Evolutionary conservation across 768 basidiomycete genomes (phyloP).

Genomic region (Tulasnella sp.): DNA sequence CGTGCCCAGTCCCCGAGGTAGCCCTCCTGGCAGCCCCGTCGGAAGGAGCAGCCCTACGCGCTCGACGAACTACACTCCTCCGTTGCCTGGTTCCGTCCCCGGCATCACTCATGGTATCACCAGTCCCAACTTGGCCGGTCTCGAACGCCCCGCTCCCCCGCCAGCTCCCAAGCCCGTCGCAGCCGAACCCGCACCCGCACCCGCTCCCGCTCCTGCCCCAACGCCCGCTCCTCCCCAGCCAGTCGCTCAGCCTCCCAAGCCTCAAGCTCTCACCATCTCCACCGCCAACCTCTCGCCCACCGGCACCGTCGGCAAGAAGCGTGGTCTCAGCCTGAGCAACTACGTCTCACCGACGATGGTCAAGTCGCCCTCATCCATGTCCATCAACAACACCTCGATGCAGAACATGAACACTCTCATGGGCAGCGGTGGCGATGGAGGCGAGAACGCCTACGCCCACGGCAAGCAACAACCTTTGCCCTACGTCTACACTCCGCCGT

Average conservation of each 20-base stretch:
- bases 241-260: neutral
- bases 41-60: conserved; percentile 2
- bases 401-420: conserved; percentile 19
- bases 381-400: conserved; percentile 19
- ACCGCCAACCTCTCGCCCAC: conserved; percentile 12
- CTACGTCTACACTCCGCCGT: neutral
- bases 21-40: conserved; percentile 32
- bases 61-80: conserved; percentile 27
- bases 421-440: neutral
- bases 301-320: conserved; percentile 28
- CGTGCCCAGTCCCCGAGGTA: neutral
- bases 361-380: conserved; percentile 21
- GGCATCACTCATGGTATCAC: neutral
- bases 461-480: neutral
- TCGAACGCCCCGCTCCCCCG: neutral
- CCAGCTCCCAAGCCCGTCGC: neutral
- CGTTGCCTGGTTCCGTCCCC: conserved; percentile 22
- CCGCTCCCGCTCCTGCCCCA: neutral
- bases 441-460: conserved; percentile 18
- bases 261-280: conserved; percentile 23
- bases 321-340: conserved; percentile 26
- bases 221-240: neutral
- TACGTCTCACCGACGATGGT: conserved; percentile 15
- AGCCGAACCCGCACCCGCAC: neutral
- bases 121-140: neutral